Evolutionary conservation across 805 yeast species (phyloP).

Genomic region (Candida oleophila): DNA sequence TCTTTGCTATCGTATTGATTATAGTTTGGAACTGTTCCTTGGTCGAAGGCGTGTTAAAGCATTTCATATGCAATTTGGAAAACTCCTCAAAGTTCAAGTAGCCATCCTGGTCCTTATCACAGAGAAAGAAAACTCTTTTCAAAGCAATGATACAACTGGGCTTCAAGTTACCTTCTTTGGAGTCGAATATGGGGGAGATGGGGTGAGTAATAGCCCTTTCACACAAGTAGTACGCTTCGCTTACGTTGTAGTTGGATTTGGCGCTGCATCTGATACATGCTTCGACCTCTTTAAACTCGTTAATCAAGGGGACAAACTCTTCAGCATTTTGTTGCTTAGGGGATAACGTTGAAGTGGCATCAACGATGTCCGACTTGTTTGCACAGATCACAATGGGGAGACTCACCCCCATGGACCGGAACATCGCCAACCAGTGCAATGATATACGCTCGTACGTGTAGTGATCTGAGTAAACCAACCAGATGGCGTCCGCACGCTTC

Average conservation of each 20-base stretch:
- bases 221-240: slow-evolving; percentile 89
- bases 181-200: slow-evolving; percentile 86
- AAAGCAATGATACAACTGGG: slow-evolving; percentile 76
- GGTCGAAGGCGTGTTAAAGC: slow-evolving; percentile 48
- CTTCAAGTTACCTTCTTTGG: slow-evolving; percentile 82
- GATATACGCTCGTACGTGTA: slow-evolving; percentile 92
- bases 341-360: slow-evolving; percentile 40
- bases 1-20: slow-evolving; percentile 27
- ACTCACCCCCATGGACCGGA: slow-evolving; percentile 90
- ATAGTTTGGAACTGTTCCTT: slow-evolving; percentile 38
- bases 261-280: slow-evolving; percentile 90
- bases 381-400: slow-evolving; percentile 90
- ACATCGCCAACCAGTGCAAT: slow-evolving; percentile 90
- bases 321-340: slow-evolving; percentile 52
- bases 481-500: slow-evolving; percentile 82
- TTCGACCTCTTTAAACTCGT: slow-evolving; percentile 92
- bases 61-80: slow-evolving; percentile 63
- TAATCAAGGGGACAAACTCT: slow-evolving; percentile 80
- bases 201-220: slow-evolving; percentile 94
- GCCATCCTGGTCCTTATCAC: slow-evolving; percentile 92
- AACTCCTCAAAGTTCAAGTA: slow-evolving; percentile 71
- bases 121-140: slow-evolving; percentile 74
- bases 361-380: slow-evolving; percentile 62
- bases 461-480: slow-evolving; percentile 93
- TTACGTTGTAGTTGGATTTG: slow-evolving; percentile 76